Evolutionary conservation across 148 eudicot species (phyloP).

Genomic region (Spergularia marina): DNA sequence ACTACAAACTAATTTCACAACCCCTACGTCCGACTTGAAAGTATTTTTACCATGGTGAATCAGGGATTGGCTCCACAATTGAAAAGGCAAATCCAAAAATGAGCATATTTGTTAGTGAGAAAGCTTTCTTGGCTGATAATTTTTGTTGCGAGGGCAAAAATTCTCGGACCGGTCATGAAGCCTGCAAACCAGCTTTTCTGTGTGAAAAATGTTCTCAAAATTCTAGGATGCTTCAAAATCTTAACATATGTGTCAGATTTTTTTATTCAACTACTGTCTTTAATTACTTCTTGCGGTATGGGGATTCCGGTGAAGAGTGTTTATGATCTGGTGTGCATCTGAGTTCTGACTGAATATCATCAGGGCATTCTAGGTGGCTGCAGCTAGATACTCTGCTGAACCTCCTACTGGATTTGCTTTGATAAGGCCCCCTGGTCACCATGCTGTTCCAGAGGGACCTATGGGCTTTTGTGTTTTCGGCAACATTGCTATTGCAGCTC

Average conservation of each 20-base stretch:
- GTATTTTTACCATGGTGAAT: background rate
- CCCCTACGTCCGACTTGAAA: background rate
- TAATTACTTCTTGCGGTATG: background rate
- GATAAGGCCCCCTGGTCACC: slow-evolving; percentile 96
- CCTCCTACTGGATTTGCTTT: slow-evolving; percentile 85
- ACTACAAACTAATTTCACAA: background rate
- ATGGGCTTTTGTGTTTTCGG: slow-evolving; percentile 98
- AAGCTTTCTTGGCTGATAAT: no score
- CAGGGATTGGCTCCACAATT: no score
- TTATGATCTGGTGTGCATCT: slow-evolving; percentile 1
- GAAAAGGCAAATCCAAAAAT: background rate
- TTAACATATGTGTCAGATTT: background rate
- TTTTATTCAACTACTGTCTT: background rate
- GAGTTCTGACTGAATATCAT: slow-evolving; percentile 26
- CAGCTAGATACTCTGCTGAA: slow-evolving; percentile 50
- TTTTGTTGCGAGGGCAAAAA: no score
- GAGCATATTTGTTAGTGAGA: no score
- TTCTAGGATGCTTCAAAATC: background rate
- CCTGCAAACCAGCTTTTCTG: background rate
- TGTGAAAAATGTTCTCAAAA: no score
- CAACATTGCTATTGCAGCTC: slow-evolving; percentile 90
- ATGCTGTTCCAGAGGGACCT: slow-evolving; percentile 92
- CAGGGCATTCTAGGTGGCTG: slow-evolving; percentile 62
- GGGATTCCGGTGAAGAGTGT: background rate
- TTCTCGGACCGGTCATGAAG: background rate